Base-by-base conservation (phyloP, 371 early-diverging fungal species). In the Mucor sp. region DNA sequence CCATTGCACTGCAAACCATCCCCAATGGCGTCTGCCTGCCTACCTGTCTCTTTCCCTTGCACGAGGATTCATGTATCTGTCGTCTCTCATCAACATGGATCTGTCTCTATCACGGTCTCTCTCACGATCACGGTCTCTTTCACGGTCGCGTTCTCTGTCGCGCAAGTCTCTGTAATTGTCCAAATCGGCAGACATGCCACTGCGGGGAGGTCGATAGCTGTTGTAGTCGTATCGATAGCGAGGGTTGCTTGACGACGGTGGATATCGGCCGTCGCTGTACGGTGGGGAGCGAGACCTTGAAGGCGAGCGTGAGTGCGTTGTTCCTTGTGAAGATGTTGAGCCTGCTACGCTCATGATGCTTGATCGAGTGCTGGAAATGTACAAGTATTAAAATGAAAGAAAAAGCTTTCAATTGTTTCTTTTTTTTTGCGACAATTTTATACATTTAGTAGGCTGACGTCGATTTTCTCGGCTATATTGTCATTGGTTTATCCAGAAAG, bases 221-320 rank as follows among this genome's bases (percentile, higher is more conserved):
- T 76, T 69, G 61, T 69, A 66, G 65, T 78, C 86, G 60, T 83
- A 80, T 19, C 83, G 77, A 65, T 78, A 78, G 21, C 80, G 73
- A 32, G 76, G 60, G 57, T 35, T 63, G 35, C 21, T 47, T 4
- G 58, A 37, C 41, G 66, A 60, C 32, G 60, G 67, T 21, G 77
- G 79, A 68, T 79, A 79, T 41, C 83, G 68, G 32, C 76, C 76
- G 58, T 83, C 83, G 30, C 64, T 81, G 62, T 79, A 80, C 23
- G 79, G 81, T 43, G 83, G 83, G 64, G 86, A 74, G 67, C 84
- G 61, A 68, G 87, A 76, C 72, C 85, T 55, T 62, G 84, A 70
- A 50, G 79, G 75, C 61, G 80, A 78, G 58, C 86, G 65, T 58
- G 84, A 70, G 63, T 75, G 80, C 7, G 83, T 79, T 5, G 83